phyloP scores from a whole-genome alignment of 2,329 filamentous ascomycete genomes.

The Fusarium concolor region DNA sequence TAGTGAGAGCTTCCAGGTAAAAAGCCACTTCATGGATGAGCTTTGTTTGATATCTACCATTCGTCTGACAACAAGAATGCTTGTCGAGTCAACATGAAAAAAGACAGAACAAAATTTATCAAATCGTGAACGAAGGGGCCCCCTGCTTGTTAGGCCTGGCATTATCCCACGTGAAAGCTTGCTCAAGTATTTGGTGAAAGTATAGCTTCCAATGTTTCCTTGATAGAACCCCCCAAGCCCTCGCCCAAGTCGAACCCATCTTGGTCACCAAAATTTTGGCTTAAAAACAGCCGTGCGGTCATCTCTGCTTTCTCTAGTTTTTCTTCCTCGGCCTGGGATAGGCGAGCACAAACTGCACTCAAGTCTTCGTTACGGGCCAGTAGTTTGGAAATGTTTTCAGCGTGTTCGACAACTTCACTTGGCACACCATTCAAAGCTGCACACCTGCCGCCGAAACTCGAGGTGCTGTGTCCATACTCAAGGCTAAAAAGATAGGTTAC shows the following conservation, averaged over 20 bases:
- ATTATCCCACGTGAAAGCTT: background rate
- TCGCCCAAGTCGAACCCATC: background rate
- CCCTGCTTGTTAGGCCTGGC: background rate
- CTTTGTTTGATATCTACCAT: conserved; percentile 72
- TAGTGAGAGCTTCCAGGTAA: background rate
- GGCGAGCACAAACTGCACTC: conserved; percentile 74
- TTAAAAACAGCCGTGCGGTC: conserved; percentile 69
- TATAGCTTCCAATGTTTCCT: conserved; percentile 33
- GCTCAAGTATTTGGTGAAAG: conserved; percentile 12
- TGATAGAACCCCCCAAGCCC: conserved; percentile 7
- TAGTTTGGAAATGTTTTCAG: conserved; percentile 77
- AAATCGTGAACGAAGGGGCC: background rate
- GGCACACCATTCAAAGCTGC: conserved; percentile 89
- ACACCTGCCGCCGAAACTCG: conserved; percentile 88
- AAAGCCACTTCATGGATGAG: background rate
- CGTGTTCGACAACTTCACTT: conserved; percentile 75
- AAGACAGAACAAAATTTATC: background rate
- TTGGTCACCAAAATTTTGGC: conserved; percentile 32
- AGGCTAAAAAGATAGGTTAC: conserved; percentile 81
- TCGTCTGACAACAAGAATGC: conserved; percentile 56
- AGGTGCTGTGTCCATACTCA: conserved; percentile 73
- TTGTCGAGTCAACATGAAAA: conserved; percentile 12
- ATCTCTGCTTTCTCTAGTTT: conserved; percentile 75
- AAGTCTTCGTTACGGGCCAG: conserved; percentile 81
- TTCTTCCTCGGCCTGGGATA: conserved; percentile 72